These are phyloP conservation scores for Talaromyces sp. DNA, from an alignment of 2,329 filamentous ascomycete species.

Conservation along the genomic window DNA sequence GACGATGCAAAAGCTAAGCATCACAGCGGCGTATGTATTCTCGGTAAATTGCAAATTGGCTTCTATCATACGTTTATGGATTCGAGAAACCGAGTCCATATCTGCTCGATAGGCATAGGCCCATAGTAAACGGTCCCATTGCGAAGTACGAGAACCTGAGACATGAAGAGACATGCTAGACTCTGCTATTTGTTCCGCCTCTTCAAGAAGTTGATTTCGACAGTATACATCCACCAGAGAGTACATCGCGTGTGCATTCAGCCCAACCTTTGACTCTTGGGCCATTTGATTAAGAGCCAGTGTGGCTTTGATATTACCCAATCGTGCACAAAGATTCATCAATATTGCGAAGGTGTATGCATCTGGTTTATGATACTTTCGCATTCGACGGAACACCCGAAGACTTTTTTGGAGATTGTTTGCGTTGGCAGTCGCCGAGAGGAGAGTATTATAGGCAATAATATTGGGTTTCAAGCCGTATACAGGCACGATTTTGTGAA, in stretches of 20 bases:
- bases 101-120: constrained; percentile 63
- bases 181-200: constrained; percentile 57
- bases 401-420: constrained; percentile 64
- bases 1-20: constrained; percentile 52
- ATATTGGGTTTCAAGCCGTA: constrained; percentile 55
- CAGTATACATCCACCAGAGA: constrained; percentile 65
- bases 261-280: constrained; percentile 46
- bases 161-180: constrained; percentile 50
- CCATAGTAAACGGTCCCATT: constrained; percentile 75
- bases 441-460: constrained; percentile 68
- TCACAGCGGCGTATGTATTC: constrained; percentile 58
- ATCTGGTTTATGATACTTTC: constrained; percentile 52
- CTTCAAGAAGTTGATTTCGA: constrained; percentile 47
- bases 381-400: constrained; percentile 58
- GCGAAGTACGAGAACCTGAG: constrained; percentile 51
- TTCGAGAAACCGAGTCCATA: constrained; percentile 47
- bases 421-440: constrained; percentile 64
- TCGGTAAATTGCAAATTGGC: constrained; percentile 48
- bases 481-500: constrained; percentile 55
- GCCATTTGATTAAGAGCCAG: constrained; percentile 62
- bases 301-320: constrained; percentile 68
- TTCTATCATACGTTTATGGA: constrained; percentile 53
- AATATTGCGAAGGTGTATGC: constrained; percentile 64
- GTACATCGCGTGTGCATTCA: constrained; percentile 56
- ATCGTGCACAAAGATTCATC: constrained; percentile 64